These are phyloP conservation scores for Harringtonia aguacate DNA, from an alignment of 2,329 filamentous ascomycete species.

Conservation along the genomic window DNA sequence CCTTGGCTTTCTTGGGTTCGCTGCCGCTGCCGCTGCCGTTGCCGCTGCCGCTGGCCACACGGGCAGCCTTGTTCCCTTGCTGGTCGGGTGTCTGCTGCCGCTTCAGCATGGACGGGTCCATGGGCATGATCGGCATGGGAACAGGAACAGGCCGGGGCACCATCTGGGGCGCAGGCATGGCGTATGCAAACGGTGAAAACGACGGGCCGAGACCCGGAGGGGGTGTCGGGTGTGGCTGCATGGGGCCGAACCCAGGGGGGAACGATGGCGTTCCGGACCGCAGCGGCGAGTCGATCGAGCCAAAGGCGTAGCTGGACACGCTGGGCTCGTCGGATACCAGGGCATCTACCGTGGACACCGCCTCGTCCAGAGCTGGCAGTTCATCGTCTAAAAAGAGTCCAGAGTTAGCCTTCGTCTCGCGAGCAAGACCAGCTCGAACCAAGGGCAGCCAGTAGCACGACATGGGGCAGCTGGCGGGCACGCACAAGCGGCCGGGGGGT, in stretches of 20 bases:
- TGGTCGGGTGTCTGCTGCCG: background rate
- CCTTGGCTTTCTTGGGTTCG: constrained; percentile 14
- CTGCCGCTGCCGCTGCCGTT: background rate
- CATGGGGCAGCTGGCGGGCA: background rate
- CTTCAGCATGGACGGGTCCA: background rate
- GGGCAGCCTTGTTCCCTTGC: background rate
- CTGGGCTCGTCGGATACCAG: constrained; percentile 50
- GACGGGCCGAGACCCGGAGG: constrained; percentile 16
- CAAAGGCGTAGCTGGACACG: constrained; percentile 1
- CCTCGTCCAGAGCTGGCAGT: constrained; percentile 49
- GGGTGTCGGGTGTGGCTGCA: constrained; percentile 13
- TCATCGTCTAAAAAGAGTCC: constrained; percentile 46
- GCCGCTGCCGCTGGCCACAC: constrained; percentile 10
- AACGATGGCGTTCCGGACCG: constrained; percentile 15
- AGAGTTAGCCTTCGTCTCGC: background rate
- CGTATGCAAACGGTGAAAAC: constrained; percentile 3
- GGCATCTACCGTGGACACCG: constrained; percentile 53
- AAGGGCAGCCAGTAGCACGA: background rate
- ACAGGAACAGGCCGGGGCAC: background rate
- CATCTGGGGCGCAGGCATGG: background rate
- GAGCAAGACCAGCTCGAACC: background rate
- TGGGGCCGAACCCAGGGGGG: constrained; percentile 33
- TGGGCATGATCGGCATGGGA: constrained; percentile 1
- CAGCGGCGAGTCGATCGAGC: constrained; percentile 20
- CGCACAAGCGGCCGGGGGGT: background rate